Base-by-base conservation (phyloP, 371 early-diverging fungal genomes). In the Mucor sp. region DNA sequence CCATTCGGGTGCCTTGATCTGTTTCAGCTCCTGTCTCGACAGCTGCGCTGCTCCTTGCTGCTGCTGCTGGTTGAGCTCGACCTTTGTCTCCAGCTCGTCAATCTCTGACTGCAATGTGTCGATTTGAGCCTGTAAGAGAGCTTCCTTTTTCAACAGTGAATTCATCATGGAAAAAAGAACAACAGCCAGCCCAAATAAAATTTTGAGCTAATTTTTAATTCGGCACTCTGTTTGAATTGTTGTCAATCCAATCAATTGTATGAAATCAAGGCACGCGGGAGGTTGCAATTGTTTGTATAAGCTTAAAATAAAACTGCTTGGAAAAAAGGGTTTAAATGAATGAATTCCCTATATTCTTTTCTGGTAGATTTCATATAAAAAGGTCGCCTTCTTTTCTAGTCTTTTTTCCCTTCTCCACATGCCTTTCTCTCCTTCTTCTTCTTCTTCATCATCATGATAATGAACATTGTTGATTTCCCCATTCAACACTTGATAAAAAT, bases 1-100 rank as follows among this genome's bases (percentile, higher is more conserved):
- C 93, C 94, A 95, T 71, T 93, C 87, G 4, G 97, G 97, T n/a
- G 95, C 94, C 69, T 91, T 89, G 75, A 93, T 94, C 66, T 94
- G 94, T 71, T 92, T 92, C 78, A 91, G 74, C 67, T 92, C 92
- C 71, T 79, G 58, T 5, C 4, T 41, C 15, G 21, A 14, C n/a
- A 25, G 33, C 19, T 67, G 35, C 28, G 21, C 47, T 28, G 37
- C 5, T 70, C n/a, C n/a, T n/a, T n/a, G n/a, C n/a, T 73, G 2
- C 28, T 27, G 50, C 19, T 27, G 50, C 5, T 25, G 12, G 74
- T 71, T 14, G 9, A 19, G 1, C 19, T 72, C 71, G n/a, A 70
- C 56, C 15, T 68, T 68, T 57, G 79, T 70, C 72, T 90, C 89
- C n/a, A 92, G 73, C 47, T 82, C 78, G 3, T 76, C 61, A 60